Evolutionary conservation across 2,329 filamentous ascomycete species (phyloP).

Genomic region (Colletotrichum sp.): DNA sequence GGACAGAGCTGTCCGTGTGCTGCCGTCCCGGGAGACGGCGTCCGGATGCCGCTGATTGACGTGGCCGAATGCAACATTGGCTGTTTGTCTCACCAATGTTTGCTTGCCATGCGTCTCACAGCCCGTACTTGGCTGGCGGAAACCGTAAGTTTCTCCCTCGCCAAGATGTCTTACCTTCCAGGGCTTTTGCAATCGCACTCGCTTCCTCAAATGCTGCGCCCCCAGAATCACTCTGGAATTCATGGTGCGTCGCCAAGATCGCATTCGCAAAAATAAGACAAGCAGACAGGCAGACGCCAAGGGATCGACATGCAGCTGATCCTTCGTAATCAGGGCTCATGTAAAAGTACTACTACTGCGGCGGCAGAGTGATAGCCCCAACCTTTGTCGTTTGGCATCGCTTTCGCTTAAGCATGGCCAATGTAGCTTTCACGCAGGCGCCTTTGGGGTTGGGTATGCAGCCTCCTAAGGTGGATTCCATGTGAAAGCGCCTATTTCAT

Average conservation of each 20-base stretch:
- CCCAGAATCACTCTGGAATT: neutral
- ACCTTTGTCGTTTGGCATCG: neutral
- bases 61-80: neutral
- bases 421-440: neutral
- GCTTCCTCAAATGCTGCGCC: neutral
- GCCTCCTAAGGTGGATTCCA: neutral
- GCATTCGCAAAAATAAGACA: neutral
- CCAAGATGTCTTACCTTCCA: neutral
- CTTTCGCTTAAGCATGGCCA: neutral
- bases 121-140: neutral
- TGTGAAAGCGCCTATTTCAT: neutral
- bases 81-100: neutral
- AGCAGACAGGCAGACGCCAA: neutral
- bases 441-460: neutral
- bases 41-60: neutral
- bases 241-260: neutral
- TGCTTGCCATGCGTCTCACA: neutral
- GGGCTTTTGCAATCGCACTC: neutral
- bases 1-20: neutral
- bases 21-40: no score
- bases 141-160: neutral
- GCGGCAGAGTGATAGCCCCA: neutral
- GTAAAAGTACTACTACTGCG: neutral
- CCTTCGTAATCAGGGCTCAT: neutral
- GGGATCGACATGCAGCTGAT: neutral